A percentile compares a stretch with the other conserved stretches of the same genome.
Conservation (phyloP, 1,284 basidiomycete genomes). For the Cerioporus squamosus region DNA sequence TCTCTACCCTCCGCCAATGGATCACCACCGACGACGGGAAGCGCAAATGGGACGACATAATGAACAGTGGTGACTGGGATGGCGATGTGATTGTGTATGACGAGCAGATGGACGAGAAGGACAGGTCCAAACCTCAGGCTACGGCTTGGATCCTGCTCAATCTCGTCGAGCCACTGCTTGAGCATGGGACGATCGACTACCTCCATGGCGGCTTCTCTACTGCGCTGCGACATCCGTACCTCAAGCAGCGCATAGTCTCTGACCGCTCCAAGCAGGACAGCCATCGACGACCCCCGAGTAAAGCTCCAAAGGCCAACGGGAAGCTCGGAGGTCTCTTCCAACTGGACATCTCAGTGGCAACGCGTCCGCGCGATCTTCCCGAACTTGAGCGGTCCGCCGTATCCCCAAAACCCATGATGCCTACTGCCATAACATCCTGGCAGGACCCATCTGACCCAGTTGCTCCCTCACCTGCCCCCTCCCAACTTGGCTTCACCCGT, state of each 20-base stretch:
- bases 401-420: slow-evolving; percentile 44
- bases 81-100: slow-evolving; percentile 76
- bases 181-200: slow-evolving; percentile 59
- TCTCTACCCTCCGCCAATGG: slow-evolving; percentile 74
- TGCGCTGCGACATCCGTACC: slow-evolving; percentile 57
- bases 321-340: slow-evolving; percentile 58
- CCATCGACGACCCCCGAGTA: slow-evolving; percentile 29
- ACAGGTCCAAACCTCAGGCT: slow-evolving; percentile 55
- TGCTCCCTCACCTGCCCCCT: slow-evolving; percentile 68
- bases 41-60: slow-evolving; percentile 64
- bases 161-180: slow-evolving; percentile 58
- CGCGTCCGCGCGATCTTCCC: slow-evolving; percentile 52
- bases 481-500: slow-evolving; percentile 59
- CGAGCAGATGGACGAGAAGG: slow-evolving; percentile 71
- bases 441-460: slow-evolving; percentile 45
- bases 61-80: slow-evolving; percentile 63
- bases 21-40: slow-evolving; percentile 78
- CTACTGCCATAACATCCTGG: slow-evolving; percentile 38
- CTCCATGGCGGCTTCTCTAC: slow-evolving; percentile 70
- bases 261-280: slow-evolving; percentile 23
- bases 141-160: slow-evolving; percentile 71
- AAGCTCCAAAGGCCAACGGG: slow-evolving; percentile 15
- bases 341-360: slow-evolving; percentile 61
- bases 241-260: slow-evolving; percentile 52
- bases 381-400: slow-evolving; percentile 59